Evolutionary conservation across 2,329 filamentous ascomycete genomes (phyloP).

Genomic region (Fusarium veterinarium): DNA sequence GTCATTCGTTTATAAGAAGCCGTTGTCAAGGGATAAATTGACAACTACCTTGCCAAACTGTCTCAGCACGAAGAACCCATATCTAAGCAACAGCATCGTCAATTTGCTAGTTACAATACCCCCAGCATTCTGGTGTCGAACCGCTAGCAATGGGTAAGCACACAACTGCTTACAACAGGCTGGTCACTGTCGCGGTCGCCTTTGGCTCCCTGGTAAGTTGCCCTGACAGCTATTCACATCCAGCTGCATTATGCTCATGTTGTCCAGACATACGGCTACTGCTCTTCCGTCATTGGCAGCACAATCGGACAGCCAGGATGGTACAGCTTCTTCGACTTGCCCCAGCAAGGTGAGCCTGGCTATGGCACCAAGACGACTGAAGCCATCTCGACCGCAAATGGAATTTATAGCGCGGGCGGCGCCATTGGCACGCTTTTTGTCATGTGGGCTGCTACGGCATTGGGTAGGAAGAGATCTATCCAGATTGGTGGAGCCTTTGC

Average conservation of each 20-base stretch:
- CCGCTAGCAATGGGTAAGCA: conserved; percentile 7
- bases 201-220: conserved; percentile 46
- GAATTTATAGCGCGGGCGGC: conserved; percentile 60
- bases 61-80: neutral
- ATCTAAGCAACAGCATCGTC: neutral
- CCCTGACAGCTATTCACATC: rapidly evolving
- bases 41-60: no score
- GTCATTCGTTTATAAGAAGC: neutral
- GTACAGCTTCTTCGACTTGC: conserved; percentile 62
- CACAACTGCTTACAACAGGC: conserved; percentile 48
- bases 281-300: conserved; percentile 60
- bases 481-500: conserved; percentile 57
- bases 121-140: neutral
- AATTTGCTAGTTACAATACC: neutral
- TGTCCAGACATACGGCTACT: conserved; percentile 61
- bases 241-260: neutral
- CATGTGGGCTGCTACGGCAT: conserved; percentile 59
- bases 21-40: neutral
- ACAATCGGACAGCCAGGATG: conserved; percentile 65
- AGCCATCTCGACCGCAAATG: conserved; percentile 60
- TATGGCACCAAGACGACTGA: conserved; percentile 58
- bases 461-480: conserved; percentile 57
- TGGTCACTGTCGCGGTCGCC: conserved; percentile 49
- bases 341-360: conserved; percentile 55
- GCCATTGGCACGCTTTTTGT: conserved; percentile 59